Evolutionary conservation across 441 rosid species (phyloP).

Genomic region (Croton laevigatus): DNA sequence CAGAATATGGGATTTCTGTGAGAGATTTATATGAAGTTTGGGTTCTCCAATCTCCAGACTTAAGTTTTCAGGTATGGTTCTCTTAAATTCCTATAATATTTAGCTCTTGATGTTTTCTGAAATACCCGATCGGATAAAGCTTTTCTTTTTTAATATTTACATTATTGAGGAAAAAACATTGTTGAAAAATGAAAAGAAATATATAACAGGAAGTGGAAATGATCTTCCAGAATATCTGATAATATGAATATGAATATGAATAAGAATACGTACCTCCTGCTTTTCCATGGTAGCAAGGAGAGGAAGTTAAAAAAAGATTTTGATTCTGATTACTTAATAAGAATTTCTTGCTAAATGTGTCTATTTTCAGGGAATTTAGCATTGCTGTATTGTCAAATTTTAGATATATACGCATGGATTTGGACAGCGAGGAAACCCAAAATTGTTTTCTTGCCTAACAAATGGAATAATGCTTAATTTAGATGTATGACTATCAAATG

Average conservation of each 20-base stretch:
- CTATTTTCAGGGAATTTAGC: neutral
- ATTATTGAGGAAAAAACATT: neutral
- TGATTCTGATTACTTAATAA: neutral
- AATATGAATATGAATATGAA: no score
- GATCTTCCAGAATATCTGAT: no score
- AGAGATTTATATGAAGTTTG: no score
- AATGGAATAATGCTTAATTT: conserved; percentile 1
- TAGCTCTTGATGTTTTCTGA: no score
- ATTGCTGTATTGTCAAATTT: neutral
- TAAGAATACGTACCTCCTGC: conserved; percentile 14
- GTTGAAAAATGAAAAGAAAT: no score
- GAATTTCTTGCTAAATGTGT: neutral
- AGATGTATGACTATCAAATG: neutral
- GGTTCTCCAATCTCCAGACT: no score
- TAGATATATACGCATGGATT: neutral
- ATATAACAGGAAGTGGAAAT: no score
- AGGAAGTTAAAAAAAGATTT: neutral
- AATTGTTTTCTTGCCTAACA: neutral
- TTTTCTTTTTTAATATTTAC: neutral
- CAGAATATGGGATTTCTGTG: no score
- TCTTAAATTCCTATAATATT: no score
- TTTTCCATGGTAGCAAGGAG: conserved; percentile 12
- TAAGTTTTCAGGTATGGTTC: no score
- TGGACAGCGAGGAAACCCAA: neutral
- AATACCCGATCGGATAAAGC: no score